phyloP scores from a whole-genome alignment of 2,329 filamentous ascomycete species.

The Plectosphaerella plurivora region DNA sequence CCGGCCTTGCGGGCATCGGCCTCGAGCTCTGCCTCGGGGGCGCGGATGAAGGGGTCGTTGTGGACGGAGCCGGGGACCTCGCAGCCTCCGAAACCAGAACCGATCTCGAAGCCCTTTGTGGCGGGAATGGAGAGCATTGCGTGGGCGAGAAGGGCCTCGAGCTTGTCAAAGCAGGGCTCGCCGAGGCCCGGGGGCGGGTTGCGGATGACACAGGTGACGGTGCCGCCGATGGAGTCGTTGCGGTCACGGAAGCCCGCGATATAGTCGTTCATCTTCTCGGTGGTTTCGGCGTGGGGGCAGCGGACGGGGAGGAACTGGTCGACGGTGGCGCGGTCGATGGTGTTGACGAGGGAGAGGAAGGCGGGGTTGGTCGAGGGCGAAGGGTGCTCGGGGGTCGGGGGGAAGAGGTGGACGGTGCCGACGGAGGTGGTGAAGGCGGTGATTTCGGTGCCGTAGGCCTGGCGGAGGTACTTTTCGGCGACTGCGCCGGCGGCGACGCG shows the following conservation, averaged over 20 bases:
- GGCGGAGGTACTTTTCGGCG: slow-evolving; percentile 83
- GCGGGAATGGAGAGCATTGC: slow-evolving; percentile 95
- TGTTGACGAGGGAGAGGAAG: slow-evolving; percentile 70
- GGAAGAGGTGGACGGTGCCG: slow-evolving; percentile 73
- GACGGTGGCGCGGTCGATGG: slow-evolving; percentile 69
- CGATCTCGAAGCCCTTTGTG: slow-evolving; percentile 93
- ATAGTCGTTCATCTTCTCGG: slow-evolving; percentile 69
- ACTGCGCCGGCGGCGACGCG: slow-evolving; percentile 89
- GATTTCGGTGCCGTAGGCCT: slow-evolving; percentile 83
- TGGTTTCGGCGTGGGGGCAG: slow-evolving; percentile 67
- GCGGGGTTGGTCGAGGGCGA: slow-evolving; percentile 69
- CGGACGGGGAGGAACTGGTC: slow-evolving; percentile 83
- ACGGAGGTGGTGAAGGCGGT: slow-evolving; percentile 86
- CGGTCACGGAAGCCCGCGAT: slow-evolving; percentile 75
- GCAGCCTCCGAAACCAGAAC: slow-evolving; percentile 84
- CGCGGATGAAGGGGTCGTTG: slow-evolving; percentile 80
- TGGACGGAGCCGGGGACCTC: slow-evolving; percentile 84
- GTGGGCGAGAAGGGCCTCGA: slow-evolving; percentile 86
- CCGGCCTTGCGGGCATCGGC: slow-evolving; percentile 35
- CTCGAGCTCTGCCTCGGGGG: slow-evolving; percentile 35
- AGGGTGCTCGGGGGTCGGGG: slow-evolving; percentile 63
- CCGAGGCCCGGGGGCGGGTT: slow-evolving; percentile 82
- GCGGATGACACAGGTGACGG: slow-evolving; percentile 88
- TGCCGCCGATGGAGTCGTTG: slow-evolving; percentile 88
- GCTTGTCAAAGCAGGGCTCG: slow-evolving; percentile 92